These are phyloP conservation scores for Nematodospora valgi DNA, from an alignment of 805 yeast genomes.

Conservation along the genomic window DNA sequence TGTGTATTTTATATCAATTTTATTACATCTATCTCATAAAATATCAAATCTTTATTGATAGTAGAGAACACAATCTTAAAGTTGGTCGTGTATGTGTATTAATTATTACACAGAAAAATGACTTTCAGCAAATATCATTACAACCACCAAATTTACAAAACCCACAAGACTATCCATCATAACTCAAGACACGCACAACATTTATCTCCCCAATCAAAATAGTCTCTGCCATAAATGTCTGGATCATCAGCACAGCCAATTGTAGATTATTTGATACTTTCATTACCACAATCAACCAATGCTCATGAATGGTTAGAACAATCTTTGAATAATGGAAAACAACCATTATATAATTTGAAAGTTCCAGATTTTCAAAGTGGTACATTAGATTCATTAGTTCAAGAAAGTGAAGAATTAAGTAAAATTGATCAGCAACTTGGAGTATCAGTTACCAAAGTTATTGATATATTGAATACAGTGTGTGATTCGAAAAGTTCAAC, in stretches of 20 bases:
- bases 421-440: slow-evolving; percentile 80
- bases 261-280: slow-evolving; percentile 51
- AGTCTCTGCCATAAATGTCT: too few relatives aligned
- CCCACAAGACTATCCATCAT: too few relatives aligned
- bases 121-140: too few relatives aligned
- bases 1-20: too few relatives aligned
- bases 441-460: slow-evolving; percentile 64
- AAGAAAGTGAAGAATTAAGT: slow-evolving; percentile 83
- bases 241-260: slow-evolving; percentile 25
- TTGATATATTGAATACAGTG: slow-evolving; percentile 62
- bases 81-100: too few relatives aligned
- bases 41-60: too few relatives aligned
- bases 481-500: slow-evolving; percentile 16
- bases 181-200: too few relatives aligned
- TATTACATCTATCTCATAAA: too few relatives aligned
- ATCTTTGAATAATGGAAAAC: slow-evolving; percentile 53
- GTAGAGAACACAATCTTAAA: too few relatives aligned
- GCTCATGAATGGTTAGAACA: slow-evolving; percentile 54
- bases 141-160: too few relatives aligned
- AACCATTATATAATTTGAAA: slow-evolving; percentile 52
- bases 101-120: too few relatives aligned
- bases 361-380: slow-evolving; percentile 92
- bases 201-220: too few relatives aligned
- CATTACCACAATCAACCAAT: slow-evolving; percentile 53
- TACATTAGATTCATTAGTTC: slow-evolving; percentile 86